Percentiles rank a stretch among this genome's conserved stretches.
phyloP scores from a whole-genome alignment of 2,329 filamentous ascomycete genomes.

The Juglanconis oblonga region DNA sequence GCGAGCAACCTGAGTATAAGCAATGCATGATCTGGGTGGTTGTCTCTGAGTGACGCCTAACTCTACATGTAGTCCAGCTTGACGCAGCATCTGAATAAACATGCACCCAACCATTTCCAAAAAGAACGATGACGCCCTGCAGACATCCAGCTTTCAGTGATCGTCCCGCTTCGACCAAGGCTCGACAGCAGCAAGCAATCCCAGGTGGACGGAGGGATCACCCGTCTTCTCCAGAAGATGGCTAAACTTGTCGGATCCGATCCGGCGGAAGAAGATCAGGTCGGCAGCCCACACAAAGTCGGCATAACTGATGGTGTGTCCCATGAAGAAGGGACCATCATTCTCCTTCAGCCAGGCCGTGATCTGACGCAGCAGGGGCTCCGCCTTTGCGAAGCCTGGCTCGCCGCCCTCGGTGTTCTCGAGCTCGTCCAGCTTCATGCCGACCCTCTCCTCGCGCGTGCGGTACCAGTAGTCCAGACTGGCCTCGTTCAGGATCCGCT shows the following conservation, averaged over 20 bases:
- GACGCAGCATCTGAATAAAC: too few relatives aligned
- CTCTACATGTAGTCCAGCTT: too few relatives aligned
- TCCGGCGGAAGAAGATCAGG: constrained; percentile 32
- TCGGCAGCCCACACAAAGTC: constrained; percentile 48
- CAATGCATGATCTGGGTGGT: too few relatives aligned
- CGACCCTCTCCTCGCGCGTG: constrained; percentile 47
- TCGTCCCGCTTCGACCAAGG: constrained; percentile 39
- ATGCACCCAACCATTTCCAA: too few relatives aligned
- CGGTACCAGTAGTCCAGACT: constrained; percentile 54
- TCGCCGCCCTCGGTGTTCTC: constrained; percentile 47
- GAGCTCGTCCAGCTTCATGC: constrained; percentile 51
- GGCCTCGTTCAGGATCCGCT: constrained; percentile 46
- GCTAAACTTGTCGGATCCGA: constrained; percentile 34
- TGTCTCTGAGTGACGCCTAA: too few relatives aligned
- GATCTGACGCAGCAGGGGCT: constrained; percentile 31
- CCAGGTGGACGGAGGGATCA: constrained; percentile 35
- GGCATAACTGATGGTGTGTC: constrained; percentile 51
- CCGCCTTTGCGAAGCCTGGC: constrained; percentile 44
- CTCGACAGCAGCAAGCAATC: constrained; percentile 37
- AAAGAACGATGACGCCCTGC: too few relatives aligned
- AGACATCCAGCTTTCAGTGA: constrained; percentile 24
- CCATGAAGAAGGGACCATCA: constrained; percentile 60
- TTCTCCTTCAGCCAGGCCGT: constrained; percentile 52
- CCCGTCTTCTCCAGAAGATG: constrained; percentile 35
- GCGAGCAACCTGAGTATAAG: too few relatives aligned